Evolutionary conservation across 192 early-diverging fungal genomes (phyloP).

Genomic region (Coemansia sp.): DNA sequence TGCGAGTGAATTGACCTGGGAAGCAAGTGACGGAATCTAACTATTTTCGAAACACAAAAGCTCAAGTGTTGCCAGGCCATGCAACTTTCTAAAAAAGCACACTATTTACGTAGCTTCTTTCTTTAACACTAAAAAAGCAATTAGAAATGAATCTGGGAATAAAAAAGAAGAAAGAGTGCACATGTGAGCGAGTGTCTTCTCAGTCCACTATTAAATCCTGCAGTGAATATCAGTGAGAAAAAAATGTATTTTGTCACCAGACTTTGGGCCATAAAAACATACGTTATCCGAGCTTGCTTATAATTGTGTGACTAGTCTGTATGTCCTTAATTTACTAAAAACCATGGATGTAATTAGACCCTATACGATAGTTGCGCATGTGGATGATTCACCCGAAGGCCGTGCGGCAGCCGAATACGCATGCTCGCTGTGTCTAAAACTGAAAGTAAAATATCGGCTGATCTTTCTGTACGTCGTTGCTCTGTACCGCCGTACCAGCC

Average conservation of each 20-base stretch:
- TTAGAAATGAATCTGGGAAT: no score
- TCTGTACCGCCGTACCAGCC: slow-evolving; percentile 32
- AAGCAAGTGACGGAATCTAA: no score
- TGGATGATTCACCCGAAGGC: slow-evolving; percentile 45
- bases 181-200: no score
- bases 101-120: not conserved
- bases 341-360: slow-evolving; percentile 26
- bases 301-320: not conserved
- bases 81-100: not conserved
- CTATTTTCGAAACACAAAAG: no score
- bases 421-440: slow-evolving; percentile 45
- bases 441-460: slow-evolving; percentile 49
- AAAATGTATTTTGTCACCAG: slow-evolving; percentile 8
- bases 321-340: not conserved
- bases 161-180: no score
- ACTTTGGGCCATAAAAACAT: slow-evolving; percentile 16
- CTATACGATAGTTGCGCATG: slow-evolving; percentile 45
- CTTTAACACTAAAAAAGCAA: not conserved
- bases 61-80: not conserved
- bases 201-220: no score
- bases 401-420: slow-evolving; percentile 53
- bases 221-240: no score
- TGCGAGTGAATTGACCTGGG: no score
- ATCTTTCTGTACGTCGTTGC: slow-evolving; percentile 52
- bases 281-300: not conserved